Conservation (phyloP, 2,329 filamentous ascomycete genomes). For the Trichoderma sp. region DNA sequence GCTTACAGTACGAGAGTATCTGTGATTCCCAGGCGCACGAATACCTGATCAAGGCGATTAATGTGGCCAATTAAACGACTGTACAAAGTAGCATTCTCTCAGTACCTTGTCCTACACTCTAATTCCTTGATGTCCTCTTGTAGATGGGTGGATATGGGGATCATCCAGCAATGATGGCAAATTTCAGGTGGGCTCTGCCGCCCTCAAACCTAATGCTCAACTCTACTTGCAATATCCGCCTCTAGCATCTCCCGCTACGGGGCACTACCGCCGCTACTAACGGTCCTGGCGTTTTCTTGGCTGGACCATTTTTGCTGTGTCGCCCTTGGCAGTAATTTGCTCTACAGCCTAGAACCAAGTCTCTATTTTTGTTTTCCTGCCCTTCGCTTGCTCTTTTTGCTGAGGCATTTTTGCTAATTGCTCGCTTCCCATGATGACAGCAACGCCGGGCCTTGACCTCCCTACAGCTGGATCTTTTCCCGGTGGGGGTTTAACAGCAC, state of each 20-base stretch:
- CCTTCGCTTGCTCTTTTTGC: background rate
- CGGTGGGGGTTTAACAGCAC: background rate
- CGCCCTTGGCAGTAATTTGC: background rate
- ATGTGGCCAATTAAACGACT: background rate
- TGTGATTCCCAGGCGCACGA: background rate
- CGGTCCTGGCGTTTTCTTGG: conserved; percentile 14
- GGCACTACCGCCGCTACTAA: conserved; percentile 11
- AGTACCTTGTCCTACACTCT: background rate
- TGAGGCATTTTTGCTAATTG: conserved; percentile 19
- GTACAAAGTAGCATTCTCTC: background rate
- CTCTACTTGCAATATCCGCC: conserved; percentile 27
- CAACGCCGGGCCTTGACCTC: conserved; percentile 11
- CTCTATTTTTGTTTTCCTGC: background rate
- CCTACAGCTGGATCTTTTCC: background rate
- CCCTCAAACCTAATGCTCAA: conserved; percentile 21
- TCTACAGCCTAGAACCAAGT: conserved; percentile 8
- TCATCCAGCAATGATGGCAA: background rate
- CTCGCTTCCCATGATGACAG: conserved; percentile 20
- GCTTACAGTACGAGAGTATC: background rate
- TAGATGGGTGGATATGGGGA: background rate
- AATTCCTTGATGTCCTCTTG: background rate
- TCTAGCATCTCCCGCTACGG: conserved; percentile 22
- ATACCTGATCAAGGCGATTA: no score
- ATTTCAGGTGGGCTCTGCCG: background rate
- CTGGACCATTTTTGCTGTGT: background rate